Evolutionary conservation across 2,329 filamentous ascomycete species (phyloP).

Genomic region (Lachnum nothofagi): DNA sequence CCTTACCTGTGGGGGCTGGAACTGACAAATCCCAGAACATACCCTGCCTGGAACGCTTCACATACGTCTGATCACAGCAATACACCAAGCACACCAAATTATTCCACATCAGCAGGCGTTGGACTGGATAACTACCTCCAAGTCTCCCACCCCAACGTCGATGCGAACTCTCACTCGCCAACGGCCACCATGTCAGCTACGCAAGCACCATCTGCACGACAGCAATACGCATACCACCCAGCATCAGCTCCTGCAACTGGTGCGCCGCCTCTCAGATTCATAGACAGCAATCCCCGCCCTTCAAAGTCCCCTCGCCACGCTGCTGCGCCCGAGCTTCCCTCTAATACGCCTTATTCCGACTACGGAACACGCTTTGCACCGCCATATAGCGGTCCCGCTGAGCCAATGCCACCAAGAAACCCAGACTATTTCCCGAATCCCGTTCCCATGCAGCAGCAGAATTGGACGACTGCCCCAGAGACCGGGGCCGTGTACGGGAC

Average conservation of each 20-base stretch:
- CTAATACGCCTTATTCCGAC: slow-evolving; percentile 20
- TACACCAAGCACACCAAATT: slow-evolving; percentile 23
- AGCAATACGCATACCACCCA: slow-evolving; percentile 21
- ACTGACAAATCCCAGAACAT: slow-evolving; percentile 24
- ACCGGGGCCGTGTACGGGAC: slow-evolving; percentile 21
- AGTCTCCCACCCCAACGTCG: slow-evolving; percentile 21
- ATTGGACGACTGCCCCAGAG: slow-evolving; percentile 27
- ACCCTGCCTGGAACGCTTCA: slow-evolving; percentile 25
- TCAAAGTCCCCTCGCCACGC: slow-evolving; percentile 32
- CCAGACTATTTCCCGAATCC: slow-evolving; percentile 24
- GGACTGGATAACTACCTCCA: slow-evolving; percentile 28
- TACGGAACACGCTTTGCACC: slow-evolving; percentile 24
- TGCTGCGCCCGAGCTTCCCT: slow-evolving; percentile 23
- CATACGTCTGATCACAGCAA: slow-evolving; percentile 28
- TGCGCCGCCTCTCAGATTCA: slow-evolving; percentile 20
- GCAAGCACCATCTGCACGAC: slow-evolving; percentile 9
- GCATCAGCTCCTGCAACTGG: slow-evolving; percentile 12
- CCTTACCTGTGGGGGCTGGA: not conserved
- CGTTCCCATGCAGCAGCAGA: slow-evolving; percentile 18
- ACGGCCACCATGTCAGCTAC: slow-evolving; percentile 15
- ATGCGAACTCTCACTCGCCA: slow-evolving; percentile 14
- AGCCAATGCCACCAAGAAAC: slow-evolving; percentile 20
- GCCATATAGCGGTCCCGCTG: slow-evolving; percentile 16
- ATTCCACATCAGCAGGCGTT: slow-evolving; percentile 17
- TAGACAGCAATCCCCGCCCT: slow-evolving; percentile 31